Evolutionary conservation across 1,284 basidiomycete genomes (phyloP).

Genomic region (Jaminaea rosea): DNA sequence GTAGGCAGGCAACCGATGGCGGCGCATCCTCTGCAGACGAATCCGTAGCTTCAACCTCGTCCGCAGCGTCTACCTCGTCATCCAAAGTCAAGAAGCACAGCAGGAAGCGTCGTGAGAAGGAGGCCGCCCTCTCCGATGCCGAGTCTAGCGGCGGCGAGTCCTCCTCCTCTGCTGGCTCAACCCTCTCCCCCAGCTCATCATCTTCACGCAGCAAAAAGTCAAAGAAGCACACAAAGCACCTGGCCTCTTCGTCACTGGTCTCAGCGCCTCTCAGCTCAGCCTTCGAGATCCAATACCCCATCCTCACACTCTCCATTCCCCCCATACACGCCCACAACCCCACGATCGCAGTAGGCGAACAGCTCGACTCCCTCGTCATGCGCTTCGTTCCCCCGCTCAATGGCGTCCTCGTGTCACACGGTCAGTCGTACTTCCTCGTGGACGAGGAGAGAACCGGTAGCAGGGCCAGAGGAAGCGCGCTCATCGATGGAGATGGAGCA

Average conservation of each 20-base stretch:
- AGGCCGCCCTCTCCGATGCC: neutral
- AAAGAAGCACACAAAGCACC: neutral
- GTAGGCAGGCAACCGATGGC: neutral
- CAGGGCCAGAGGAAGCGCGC: conserved; percentile 55
- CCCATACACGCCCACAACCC: conserved; percentile 30
- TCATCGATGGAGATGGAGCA: conserved; percentile 74
- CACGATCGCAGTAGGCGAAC: conserved; percentile 27
- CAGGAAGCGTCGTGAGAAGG: neutral
- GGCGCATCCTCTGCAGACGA: neutral
- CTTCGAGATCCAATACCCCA: conserved; percentile 26
- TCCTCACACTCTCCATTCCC: conserved; percentile 36
- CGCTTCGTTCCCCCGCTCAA: conserved; percentile 71
- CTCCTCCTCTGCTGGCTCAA: neutral
- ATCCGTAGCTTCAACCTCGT: neutral
- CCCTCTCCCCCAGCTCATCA: neutral
- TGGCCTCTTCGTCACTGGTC: neutral
- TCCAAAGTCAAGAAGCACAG: neutral
- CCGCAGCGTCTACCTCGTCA: too few relatives aligned
- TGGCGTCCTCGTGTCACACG: conserved; percentile 81
- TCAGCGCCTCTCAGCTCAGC: conserved; percentile 7
- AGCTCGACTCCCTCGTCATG: conserved; percentile 45
- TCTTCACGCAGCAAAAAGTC: neutral
- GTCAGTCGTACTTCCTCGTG: conserved; percentile 60
- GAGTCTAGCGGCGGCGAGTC: neutral
- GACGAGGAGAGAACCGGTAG: neutral